A percentile compares a stretch with the other conserved stretches of the same genome.
Evolutionary conservation across 441 rosid species (phyloP).

Genomic region (Populus trichocarpa): DNA sequence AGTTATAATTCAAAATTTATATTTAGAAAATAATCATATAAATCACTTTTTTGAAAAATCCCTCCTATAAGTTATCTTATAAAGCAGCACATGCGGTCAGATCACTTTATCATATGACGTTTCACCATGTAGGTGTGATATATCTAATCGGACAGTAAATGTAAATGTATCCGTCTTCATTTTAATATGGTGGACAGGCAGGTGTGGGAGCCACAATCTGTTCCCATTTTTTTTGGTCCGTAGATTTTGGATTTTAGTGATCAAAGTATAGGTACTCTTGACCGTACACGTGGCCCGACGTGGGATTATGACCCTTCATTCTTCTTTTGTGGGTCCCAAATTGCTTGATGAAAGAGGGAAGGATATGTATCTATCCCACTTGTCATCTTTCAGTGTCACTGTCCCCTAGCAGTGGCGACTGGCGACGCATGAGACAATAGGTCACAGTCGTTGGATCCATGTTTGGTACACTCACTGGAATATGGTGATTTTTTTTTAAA

Average conservation of each 20-base stretch:
- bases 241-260: conserved; percentile 7
- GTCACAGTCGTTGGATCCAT: conserved; percentile 29
- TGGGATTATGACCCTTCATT: conserved; percentile 25
- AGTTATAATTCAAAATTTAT: too few relatives aligned
- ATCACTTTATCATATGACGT: conserved; percentile 21
- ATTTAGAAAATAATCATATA: neutral
- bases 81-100: conserved; percentile 10
- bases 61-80: neutral
- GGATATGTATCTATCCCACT: conserved; percentile 8
- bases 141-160: conserved; percentile 11
- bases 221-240: conserved; percentile 13
- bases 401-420: conserved; percentile 25
- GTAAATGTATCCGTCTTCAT: conserved; percentile 1
- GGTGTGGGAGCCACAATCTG: neutral
- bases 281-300: conserved; percentile 36
- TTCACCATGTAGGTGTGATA: conserved; percentile 5
- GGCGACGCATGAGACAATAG: conserved; percentile 35
- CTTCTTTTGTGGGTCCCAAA: conserved; percentile 17
- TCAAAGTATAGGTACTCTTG: neutral
- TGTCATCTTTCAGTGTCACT: conserved; percentile 20
- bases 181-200: neutral
- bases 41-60: neutral
- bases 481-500: neutral
- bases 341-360: neutral
- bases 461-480: neutral